These are phyloP conservation scores for Xylaria acuta DNA, from an alignment of 495 filamentous ascomycete genomes.

Conservation along the genomic window DNA sequence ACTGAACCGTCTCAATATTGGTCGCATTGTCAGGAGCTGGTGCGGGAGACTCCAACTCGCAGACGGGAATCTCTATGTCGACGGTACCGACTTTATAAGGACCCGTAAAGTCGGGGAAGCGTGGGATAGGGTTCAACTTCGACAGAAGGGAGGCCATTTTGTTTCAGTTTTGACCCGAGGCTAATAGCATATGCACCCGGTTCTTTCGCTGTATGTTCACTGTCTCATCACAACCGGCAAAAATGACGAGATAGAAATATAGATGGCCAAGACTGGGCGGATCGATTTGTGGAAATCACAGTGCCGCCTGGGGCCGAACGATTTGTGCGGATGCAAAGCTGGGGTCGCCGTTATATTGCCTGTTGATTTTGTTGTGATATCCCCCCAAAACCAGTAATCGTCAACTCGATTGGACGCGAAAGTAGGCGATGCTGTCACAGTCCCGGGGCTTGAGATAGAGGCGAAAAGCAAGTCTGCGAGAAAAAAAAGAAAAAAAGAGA, in stretches of 20 bases:
- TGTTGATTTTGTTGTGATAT: neutral
- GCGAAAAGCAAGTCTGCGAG: neutral
- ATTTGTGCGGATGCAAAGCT: neutral
- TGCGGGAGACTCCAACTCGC: slow-evolving; percentile 60
- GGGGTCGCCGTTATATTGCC: too few species aligned
- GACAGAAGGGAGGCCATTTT: slow-evolving; percentile 43
- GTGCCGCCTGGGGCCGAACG: neutral
- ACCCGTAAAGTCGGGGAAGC: slow-evolving; percentile 72
- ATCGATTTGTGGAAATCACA: neutral
- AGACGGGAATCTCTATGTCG: slow-evolving; percentile 74
- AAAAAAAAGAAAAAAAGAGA: neutral
- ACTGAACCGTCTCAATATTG: slow-evolving; percentile 68
- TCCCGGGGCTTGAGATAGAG: neutral
- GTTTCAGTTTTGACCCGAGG: slow-evolving; percentile 23
- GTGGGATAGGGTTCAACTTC: slow-evolving; percentile 60
- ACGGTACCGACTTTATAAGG: slow-evolving; percentile 75
- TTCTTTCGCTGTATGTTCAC: neutral
- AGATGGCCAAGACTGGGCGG: neutral
- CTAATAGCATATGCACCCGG: neutral
- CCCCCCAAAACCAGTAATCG: neutral
- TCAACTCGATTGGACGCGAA: neutral
- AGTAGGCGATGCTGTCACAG: neutral
- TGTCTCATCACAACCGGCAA: neutral
- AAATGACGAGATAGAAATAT: neutral
- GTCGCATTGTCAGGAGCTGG: slow-evolving; percentile 55